phyloP scores from a whole-genome alignment of 1,139 yeast genomes.

The Blastobotrys proliferans region DNA sequence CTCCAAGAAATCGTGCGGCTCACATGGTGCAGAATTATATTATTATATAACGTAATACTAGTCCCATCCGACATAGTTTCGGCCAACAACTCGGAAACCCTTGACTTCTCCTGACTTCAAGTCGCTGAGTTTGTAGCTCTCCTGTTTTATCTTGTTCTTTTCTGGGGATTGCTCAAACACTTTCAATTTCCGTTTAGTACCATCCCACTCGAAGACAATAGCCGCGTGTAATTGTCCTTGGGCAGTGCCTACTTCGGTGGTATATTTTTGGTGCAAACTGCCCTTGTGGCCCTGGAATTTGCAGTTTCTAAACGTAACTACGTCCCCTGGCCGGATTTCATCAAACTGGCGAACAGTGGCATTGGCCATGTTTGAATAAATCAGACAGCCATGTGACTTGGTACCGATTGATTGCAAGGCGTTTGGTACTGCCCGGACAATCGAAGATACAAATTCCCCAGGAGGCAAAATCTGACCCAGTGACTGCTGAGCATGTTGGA shows the following conservation, averaged over 20 bases:
- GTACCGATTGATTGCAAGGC: slow-evolving; percentile 59
- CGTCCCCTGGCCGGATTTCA: slow-evolving; percentile 77
- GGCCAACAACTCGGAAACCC: slow-evolving; percentile 68
- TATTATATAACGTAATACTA: not conserved
- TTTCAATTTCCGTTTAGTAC: slow-evolving; percentile 66
- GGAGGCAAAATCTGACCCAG: slow-evolving; percentile 22
- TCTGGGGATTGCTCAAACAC: slow-evolving; percentile 51
- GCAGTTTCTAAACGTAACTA: slow-evolving; percentile 70
- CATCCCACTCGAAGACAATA: slow-evolving; percentile 69
- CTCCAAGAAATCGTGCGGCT: no score
- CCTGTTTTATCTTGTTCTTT: slow-evolving; percentile 50
- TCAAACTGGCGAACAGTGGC: slow-evolving; percentile 55
- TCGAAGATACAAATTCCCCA: slow-evolving; percentile 32
- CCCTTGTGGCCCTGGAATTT: slow-evolving; percentile 66
- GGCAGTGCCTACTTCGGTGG: slow-evolving; percentile 47
- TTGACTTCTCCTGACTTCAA: slow-evolving; percentile 75
- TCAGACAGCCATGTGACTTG: slow-evolving; percentile 67
- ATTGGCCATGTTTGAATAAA: slow-evolving; percentile 60
- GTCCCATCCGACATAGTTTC: slow-evolving; percentile 60
- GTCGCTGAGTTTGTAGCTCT: slow-evolving; percentile 63
- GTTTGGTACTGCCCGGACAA: slow-evolving; percentile 36
- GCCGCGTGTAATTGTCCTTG: slow-evolving; percentile 33
- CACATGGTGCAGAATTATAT: no score
- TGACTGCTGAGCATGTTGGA: slow-evolving; percentile 26
- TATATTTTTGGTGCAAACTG: slow-evolving; percentile 46